Conservation (phyloP, 78 protist genomes). For the Dictyostelium capitatum region DNA sequence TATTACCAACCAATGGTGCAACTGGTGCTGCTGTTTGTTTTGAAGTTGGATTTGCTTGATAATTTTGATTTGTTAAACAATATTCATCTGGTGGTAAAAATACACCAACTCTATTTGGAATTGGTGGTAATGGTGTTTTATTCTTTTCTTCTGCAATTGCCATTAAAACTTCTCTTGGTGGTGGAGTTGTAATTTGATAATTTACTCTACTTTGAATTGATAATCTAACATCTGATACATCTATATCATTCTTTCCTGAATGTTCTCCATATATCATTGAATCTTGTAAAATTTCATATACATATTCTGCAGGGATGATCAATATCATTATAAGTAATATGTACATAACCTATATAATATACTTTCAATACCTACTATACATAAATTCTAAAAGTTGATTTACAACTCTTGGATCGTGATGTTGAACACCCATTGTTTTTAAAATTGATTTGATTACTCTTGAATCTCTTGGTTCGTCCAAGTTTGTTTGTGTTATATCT, state of each 20-base stretch:
- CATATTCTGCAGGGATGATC: constrained; percentile 35
- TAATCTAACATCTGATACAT: constrained; percentile 68
- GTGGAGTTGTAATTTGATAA: constrained; percentile 58
- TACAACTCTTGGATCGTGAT: constrained; percentile 66
- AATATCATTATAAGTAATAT: not conserved
- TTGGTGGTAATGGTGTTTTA: constrained; percentile 64
- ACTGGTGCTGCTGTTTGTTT: constrained; percentile 28
- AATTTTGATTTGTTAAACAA: constrained; percentile 71
- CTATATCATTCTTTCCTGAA: constrained; percentile 57
- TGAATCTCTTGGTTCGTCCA: constrained; percentile 75
- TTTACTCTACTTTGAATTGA: constrained; percentile 75
- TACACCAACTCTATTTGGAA: constrained; percentile 74
- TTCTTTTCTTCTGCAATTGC: constrained; percentile 63
- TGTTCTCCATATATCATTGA: constrained; percentile 55
- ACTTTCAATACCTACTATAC: constrained; percentile 34
- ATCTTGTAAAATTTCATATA: constrained; percentile 70
- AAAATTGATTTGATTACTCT: constrained; percentile 69
- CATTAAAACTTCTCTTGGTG: constrained; percentile 64
- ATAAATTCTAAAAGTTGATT: constrained; percentile 74
- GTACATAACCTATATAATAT: not conserved
- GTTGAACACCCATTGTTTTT: constrained; percentile 75
- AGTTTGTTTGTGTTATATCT: constrained; percentile 61
- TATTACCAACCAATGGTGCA: constrained; percentile 16
- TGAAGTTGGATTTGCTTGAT: constrained; percentile 53
- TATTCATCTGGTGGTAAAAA: constrained; percentile 73